phyloP scores from a whole-genome alignment of 305 asterid genomes.

The Lippia alba region DNA sequence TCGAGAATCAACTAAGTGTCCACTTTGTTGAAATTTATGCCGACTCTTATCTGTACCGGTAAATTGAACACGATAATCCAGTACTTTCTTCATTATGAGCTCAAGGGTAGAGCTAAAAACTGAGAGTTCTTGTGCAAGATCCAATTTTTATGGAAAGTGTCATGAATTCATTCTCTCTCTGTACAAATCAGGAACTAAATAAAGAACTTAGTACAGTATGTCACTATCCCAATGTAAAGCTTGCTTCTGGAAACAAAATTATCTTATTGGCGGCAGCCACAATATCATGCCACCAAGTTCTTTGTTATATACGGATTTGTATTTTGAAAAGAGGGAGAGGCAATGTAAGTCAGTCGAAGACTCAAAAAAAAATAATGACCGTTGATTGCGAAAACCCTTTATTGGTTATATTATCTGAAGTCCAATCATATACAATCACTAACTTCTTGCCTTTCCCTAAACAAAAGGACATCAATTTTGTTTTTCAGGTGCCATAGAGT shows the following conservation, averaged over 20 bases:
- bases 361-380: not conserved
- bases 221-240: constrained; percentile 78
- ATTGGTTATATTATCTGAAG: not conserved
- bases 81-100: no score
- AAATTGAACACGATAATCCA: not conserved
- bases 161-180: not conserved
- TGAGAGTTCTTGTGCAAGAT: no score
- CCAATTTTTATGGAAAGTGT: no score
- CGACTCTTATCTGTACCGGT: constrained; percentile 22
- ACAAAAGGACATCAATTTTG: not conserved
- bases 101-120: no score
- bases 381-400: no score
- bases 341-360: constrained; percentile 56
- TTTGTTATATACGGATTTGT: no score
- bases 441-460: not conserved
- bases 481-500: not conserved
- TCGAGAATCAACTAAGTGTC: constrained; percentile 2
- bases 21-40: constrained; percentile 20
- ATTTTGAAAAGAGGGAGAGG: constrained; percentile 77
- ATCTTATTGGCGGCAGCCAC: constrained; percentile 94
- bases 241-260: constrained; percentile 91
- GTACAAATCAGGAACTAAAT: constrained; percentile 85
- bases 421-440: not conserved
- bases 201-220: constrained; percentile 72
- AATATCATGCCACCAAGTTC: constrained; percentile 26